Conservation (phyloP, 2,329 filamentous ascomycete species). For the Ascocoryne sarcoides region DNA sequence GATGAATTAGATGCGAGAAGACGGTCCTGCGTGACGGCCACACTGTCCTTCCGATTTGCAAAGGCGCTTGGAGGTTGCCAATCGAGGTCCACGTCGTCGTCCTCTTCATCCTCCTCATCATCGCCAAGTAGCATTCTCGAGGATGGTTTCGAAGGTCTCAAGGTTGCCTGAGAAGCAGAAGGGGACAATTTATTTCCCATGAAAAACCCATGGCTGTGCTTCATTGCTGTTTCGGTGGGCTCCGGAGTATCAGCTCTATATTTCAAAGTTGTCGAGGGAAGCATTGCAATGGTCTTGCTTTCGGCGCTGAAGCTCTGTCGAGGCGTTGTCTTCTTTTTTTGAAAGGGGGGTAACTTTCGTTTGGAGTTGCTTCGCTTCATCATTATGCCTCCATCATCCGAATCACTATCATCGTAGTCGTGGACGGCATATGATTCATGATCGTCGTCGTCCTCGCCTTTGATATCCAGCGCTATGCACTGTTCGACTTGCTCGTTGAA, state of each 20-base stretch:
- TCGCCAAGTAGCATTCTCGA: slow-evolving; percentile 50
- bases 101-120: slow-evolving; percentile 39
- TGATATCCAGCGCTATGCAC: slow-evolving; percentile 86
- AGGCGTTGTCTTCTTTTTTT: slow-evolving; percentile 28
- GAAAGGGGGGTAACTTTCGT: slow-evolving; percentile 31
- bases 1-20: slow-evolving; percentile 29
- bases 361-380: slow-evolving; percentile 61
- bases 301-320: slow-evolving; percentile 44
- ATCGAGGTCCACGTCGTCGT: slow-evolving; percentile 42
- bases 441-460: slow-evolving; percentile 67
- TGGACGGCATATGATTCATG: slow-evolving; percentile 25
- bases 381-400: slow-evolving; percentile 52
- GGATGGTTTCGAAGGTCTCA: slow-evolving; percentile 55
- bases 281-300: slow-evolving; percentile 58
- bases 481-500: slow-evolving; percentile 96
- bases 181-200: slow-evolving; percentile 39
- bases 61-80: slow-evolving; percentile 32
- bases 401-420: slow-evolving; percentile 49
- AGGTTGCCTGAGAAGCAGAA: slow-evolving; percentile 70
- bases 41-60: slow-evolving; percentile 23
- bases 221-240: slow-evolving; percentile 50
- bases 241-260: slow-evolving; percentile 53
- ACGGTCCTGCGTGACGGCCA: slow-evolving; percentile 23
- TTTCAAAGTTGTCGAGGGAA: slow-evolving; percentile 61
- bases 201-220: slow-evolving; percentile 46